Evolutionary conservation across 2,329 filamentous ascomycete genomes (phyloP).

Genomic region (Stagonosporopsis chrysanthemi): DNA sequence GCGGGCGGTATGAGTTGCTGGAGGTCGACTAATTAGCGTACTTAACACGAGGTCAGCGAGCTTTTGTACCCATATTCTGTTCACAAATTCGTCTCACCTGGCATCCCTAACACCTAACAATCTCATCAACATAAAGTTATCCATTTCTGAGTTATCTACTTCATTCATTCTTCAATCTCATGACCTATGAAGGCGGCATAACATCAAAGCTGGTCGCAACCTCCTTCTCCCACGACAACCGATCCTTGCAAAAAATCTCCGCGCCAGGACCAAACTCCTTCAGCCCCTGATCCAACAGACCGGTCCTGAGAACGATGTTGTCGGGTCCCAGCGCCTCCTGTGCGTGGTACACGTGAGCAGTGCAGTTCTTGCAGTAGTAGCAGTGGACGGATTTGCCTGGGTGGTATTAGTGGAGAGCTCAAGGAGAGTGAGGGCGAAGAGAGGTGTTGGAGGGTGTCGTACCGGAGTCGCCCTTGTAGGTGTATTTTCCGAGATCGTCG

Average conservation of each 20-base stretch:
- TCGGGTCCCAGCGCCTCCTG: conserved; percentile 60
- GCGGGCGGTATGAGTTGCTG: conserved; percentile 59
- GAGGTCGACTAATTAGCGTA: conserved; percentile 50
- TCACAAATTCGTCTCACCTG: too few species aligned
- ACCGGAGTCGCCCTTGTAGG: conserved; percentile 64
- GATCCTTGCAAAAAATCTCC: conserved; percentile 64
- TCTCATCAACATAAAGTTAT: too few species aligned
- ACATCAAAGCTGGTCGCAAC: conserved; percentile 54
- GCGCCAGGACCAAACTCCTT: conserved; percentile 59
- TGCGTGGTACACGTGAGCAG: conserved; percentile 63
- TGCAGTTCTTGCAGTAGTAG: conserved; percentile 67
- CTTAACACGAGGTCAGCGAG: neutral
- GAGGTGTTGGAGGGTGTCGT: conserved; percentile 15
- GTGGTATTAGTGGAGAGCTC: neutral
- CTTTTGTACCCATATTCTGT: neutral
- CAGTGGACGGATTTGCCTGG: conserved; percentile 63
- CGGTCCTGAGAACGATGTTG: conserved; percentile 62
- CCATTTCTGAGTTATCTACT: neutral
- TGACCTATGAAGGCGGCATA: conserved; percentile 49
- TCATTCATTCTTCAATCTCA: neutral
- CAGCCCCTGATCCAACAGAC: conserved; percentile 54
- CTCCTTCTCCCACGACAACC: conserved; percentile 60
- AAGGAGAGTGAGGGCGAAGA: neutral
- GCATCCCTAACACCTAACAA: neutral
- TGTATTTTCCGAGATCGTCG: conserved; percentile 58